Percentiles rank a stretch among this genome's conserved stretches.
These are phyloP conservation scores for Tuber umbilicatum DNA, from an alignment of 495 filamentous ascomycete species.

Conservation along the genomic window DNA sequence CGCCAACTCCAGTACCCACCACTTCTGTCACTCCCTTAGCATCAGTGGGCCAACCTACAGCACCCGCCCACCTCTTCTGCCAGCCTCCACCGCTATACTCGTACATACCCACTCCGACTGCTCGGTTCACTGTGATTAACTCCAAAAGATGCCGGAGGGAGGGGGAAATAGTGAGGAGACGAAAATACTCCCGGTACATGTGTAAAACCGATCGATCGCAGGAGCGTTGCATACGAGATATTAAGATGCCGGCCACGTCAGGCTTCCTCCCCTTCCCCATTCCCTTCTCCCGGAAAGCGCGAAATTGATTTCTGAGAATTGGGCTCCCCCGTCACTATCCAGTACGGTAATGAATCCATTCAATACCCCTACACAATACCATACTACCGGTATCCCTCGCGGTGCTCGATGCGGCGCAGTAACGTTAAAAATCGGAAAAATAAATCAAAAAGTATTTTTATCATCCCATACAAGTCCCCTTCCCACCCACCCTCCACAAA, in stretches of 20 bases:
- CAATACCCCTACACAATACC: not conserved
- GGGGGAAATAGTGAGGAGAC: too few species aligned
- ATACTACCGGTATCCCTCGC: not conserved
- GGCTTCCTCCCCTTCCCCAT: not conserved
- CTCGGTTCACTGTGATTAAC: constrained; percentile 3
- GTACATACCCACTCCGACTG: not conserved
- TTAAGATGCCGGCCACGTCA: constrained; percentile 2
- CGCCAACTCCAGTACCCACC: not conserved
- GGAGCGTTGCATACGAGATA: not conserved
- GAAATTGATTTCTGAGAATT: not conserved
- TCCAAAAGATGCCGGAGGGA: not conserved
- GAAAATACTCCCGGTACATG: not conserved
- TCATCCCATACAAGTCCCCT: not conserved
- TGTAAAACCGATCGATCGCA: not conserved
- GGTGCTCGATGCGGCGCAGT: not conserved
- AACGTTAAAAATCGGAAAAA: not conserved
- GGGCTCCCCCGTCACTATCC: too few species aligned
- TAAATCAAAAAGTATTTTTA: not conserved
- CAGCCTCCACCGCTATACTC: too few species aligned
- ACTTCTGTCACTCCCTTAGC: not conserved
- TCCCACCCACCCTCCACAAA: too few species aligned
- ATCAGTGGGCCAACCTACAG: not conserved
- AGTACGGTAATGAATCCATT: not conserved
- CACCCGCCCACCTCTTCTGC: not conserved
- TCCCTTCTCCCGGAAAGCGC: not conserved